Evolutionary conservation across 2,329 filamentous ascomycete genomes (phyloP).

Genomic region (Fusarium fracticaudum): DNA sequence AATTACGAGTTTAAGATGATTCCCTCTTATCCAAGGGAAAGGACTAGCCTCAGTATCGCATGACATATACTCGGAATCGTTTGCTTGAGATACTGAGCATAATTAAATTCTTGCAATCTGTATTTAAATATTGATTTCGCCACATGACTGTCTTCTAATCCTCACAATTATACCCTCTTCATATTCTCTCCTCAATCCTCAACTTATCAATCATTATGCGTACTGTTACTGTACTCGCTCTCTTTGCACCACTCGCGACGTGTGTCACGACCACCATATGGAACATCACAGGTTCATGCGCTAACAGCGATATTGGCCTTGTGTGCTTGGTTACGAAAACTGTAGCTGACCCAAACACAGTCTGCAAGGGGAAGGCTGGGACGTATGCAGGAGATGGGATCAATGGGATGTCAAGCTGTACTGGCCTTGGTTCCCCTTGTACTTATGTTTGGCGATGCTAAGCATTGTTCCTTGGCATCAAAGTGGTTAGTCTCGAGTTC

Average conservation of each 20-base stretch:
- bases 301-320: not conserved
- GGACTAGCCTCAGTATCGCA: no score
- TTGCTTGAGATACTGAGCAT: no score
- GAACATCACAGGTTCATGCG: not conserved
- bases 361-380: not conserved
- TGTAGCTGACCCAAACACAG: not conserved
- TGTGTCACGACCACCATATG: not conserved
- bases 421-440: not conserved
- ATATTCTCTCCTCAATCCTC: not conserved
- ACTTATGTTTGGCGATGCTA: slow-evolving; percentile 3
- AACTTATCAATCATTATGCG: not conserved
- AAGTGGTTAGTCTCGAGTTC: not conserved
- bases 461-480: not conserved
- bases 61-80: not conserved
- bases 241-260: not conserved
- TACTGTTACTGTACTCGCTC: not conserved
- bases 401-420: not conserved
- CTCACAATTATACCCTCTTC: not conserved
- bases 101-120: no score
- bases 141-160: accelerated
- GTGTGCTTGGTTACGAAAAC: not conserved
- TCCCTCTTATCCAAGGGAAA: no score
- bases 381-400: not conserved
- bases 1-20: not conserved
- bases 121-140: not conserved